Base-by-base conservation (phyloP, 148 eudicot genomes). In the Heliosperma pusillum region DNA sequence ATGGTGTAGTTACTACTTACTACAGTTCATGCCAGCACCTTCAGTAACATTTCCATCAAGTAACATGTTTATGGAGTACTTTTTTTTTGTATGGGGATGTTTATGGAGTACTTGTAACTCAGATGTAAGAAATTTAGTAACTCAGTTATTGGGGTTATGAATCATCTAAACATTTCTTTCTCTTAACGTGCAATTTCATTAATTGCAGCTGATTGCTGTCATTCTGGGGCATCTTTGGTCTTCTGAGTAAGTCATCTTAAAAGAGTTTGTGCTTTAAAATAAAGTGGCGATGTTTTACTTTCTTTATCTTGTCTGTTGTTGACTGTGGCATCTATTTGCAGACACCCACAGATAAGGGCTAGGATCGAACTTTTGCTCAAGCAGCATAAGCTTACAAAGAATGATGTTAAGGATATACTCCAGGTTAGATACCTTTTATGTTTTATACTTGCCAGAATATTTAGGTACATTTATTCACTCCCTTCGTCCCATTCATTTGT, bases 171-270 rank as follows among this genome's bases (percentile, higher is more conserved):
- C 47, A 52, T 36, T 64, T 25, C 24, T 66, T 29, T 27, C 71
- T 69, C 16, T 74, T 84, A 71, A 80, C 64, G 47, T 79, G 13
- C 36, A 61, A 50, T 59, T 72, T 12, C 56, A 6, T 63, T 62
- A 22, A 58, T 58, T 89, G 84, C 99, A 92, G 99, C 77, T 90
- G 74, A 92, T 95, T 76, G 88, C 92, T 58, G 97, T 95, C 45
- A 92, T 92, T 76, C 82, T 95, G 72, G 97, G 94, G 59, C 97
- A 92, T 82, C 89, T 95, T 80, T 92, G 97, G 99, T 89, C 99
- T n/a, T 88, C 97, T 65, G 97, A 95, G 99, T 95, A 89, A 95
- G 99, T 87, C 74, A 53, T 80, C 69, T 58, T 50, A 5, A 75
- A 29, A 20, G 12, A 42, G 1, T 47, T 73, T 16, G 75, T 44